Percentiles rank a stretch among this genome's conserved stretches.
phyloP scores from a whole-genome alignment of 1,284 basidiomycete species.

The Bjerkandera adusta region DNA sequence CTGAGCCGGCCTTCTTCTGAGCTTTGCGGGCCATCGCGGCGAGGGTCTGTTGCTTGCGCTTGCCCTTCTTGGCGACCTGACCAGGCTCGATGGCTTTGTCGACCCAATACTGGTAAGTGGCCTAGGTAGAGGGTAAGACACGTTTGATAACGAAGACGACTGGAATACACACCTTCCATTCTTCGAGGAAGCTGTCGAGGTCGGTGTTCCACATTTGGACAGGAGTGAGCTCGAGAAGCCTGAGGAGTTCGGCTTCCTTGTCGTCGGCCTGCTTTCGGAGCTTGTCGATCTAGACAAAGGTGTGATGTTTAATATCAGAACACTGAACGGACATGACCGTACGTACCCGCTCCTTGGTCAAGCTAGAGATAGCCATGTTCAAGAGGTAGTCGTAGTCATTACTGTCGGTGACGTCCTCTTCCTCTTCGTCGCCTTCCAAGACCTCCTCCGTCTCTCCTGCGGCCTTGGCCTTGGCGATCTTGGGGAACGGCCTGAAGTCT shows the following conservation, averaged over 20 bases:
- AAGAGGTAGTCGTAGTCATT: slow-evolving; percentile 94
- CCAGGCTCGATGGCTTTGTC: slow-evolving; percentile 46
- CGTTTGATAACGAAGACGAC: neutral
- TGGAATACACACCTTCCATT: slow-evolving; percentile 76
- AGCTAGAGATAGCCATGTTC: slow-evolving; percentile 92
- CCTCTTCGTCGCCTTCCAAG: slow-evolving; percentile 61
- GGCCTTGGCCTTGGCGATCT: slow-evolving; percentile 67
- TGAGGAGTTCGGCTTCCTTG: slow-evolving; percentile 84
- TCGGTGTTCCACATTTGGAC: slow-evolving; percentile 92
- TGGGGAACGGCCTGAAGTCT: slow-evolving; percentile 90
- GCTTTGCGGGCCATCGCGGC: slow-evolving; percentile 53
- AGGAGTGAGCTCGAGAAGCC: slow-evolving; percentile 77
- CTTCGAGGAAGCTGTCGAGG: slow-evolving; percentile 78
- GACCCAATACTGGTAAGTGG: slow-evolving; percentile 54
- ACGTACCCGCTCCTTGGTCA: slow-evolving; percentile 90
- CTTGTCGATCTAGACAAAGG: slow-evolving; percentile 74
- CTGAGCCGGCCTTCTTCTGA: slow-evolving; percentile 25
- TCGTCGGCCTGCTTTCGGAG: slow-evolving; percentile 78
- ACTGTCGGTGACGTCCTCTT: slow-evolving; percentile 42
- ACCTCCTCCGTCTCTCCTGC: slow-evolving; percentile 71
- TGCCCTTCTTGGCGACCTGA: slow-evolving; percentile 58
- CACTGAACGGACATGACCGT: neutral
- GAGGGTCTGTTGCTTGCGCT: slow-evolving; percentile 76
- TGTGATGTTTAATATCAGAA: too few species aligned
- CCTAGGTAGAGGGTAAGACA: too few species aligned